Conservation (phyloP, 148 eudicot genomes). For the Rhododendron ovatum region DNA sequence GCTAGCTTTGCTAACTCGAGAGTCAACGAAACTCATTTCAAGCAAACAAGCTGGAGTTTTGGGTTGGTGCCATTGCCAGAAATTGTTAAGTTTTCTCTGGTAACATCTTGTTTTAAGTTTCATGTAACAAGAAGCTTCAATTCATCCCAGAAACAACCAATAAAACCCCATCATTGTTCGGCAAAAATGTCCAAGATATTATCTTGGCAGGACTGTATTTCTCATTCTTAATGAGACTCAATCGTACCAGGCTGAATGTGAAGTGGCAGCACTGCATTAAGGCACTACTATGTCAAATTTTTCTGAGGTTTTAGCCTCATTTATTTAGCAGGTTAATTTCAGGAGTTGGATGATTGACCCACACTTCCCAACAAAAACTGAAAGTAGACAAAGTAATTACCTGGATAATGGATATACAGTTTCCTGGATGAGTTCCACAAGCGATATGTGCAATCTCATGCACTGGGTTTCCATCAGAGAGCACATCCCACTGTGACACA, state of each 20-base stretch:
- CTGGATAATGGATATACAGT: conserved; percentile 47
- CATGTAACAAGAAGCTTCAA: background rate
- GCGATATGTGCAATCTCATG: conserved; percentile 26
- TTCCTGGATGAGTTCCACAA: conserved; percentile 36
- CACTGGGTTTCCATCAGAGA: conserved; percentile 29
- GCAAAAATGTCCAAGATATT: background rate
- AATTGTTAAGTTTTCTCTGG: background rate
- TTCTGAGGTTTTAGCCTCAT: background rate
- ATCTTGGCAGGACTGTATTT: background rate
- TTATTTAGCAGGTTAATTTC: background rate
- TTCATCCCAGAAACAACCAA: background rate
- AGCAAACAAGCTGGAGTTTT: background rate
- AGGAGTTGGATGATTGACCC: background rate
- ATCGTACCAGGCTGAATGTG: background rate
- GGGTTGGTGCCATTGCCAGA: background rate
- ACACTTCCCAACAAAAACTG: background rate
- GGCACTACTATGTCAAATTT: background rate
- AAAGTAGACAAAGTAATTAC: conserved; percentile 16
- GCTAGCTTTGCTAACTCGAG: background rate
- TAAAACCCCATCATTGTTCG: background rate
- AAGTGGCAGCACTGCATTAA: background rate
- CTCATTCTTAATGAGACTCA: background rate
- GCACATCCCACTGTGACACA: conserved; percentile 48
- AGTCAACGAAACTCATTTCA: background rate
- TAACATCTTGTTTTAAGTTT: background rate